Percentiles rank a stretch among this genome's conserved stretches.
phyloP scores from a whole-genome alignment of 2,329 filamentous ascomycete species.

The Apiospora aurea region DNA sequence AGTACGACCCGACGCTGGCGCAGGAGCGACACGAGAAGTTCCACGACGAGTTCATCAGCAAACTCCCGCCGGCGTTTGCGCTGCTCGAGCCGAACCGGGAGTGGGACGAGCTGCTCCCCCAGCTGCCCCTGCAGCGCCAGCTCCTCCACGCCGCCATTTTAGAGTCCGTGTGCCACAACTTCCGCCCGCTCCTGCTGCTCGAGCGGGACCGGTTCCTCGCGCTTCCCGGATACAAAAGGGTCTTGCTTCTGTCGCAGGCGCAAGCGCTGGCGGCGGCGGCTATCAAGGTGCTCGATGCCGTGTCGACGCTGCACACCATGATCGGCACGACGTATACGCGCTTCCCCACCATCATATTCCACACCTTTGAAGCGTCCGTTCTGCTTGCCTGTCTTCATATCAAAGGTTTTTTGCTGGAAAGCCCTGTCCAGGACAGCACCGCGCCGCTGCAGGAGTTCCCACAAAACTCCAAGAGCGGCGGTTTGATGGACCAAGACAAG shows the following conservation, averaged over 20 bases:
- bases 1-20: constrained; percentile 26
- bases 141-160: constrained; percentile 30
- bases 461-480: too few relatives aligned
- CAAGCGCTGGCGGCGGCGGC: constrained; percentile 29
- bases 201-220: neutral
- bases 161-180: constrained; percentile 32
- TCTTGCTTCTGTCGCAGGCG: constrained; percentile 27
- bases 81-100: constrained; percentile 27
- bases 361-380: constrained; percentile 31
- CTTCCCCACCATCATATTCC: constrained; percentile 26
- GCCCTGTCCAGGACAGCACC: too few relatives aligned
- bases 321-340: constrained; percentile 28
- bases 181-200: constrained; percentile 28
- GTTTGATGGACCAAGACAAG: too few relatives aligned
- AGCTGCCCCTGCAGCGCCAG: constrained; percentile 30
- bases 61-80: constrained; percentile 28
- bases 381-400: constrained; percentile 16
- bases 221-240: constrained; percentile 29
- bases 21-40: constrained; percentile 32
- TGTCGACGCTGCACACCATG: constrained; percentile 28
- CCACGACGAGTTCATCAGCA: constrained; percentile 27
- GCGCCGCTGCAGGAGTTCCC: too few relatives aligned
- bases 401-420: too few relatives aligned
- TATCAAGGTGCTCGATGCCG: constrained; percentile 26
- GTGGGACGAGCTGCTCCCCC: constrained; percentile 29